These are phyloP conservation scores for Aureobasidium subglaciale DNA, from an alignment of 2,329 filamentous ascomycete genomes.

Conservation along the genomic window DNA sequence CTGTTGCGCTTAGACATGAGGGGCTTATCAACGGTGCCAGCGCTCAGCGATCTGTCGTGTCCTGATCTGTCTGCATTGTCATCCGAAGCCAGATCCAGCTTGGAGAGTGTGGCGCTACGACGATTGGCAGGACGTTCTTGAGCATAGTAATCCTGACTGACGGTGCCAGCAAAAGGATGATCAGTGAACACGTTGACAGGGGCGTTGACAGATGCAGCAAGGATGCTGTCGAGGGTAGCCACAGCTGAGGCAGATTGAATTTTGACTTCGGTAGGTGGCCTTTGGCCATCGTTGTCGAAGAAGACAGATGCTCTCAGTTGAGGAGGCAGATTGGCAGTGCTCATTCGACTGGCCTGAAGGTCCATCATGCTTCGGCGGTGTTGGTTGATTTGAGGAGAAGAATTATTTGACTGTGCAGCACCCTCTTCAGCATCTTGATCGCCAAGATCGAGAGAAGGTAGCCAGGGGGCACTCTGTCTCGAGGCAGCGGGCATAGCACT, in stretches of 20 bases:
- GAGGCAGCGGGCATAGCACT: slow-evolving; percentile 53
- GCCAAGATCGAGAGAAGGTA: slow-evolving; percentile 22
- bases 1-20: slow-evolving; percentile 24
- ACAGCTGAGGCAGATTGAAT: slow-evolving; percentile 73
- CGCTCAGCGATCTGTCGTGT: slow-evolving; percentile 13
- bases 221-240: slow-evolving; percentile 80
- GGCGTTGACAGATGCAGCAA: slow-evolving; percentile 80
- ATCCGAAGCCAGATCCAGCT: not conserved
- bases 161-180: slow-evolving; percentile 70
- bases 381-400: slow-evolving; percentile 18
- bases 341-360: slow-evolving; percentile 13
- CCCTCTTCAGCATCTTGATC: not conserved
- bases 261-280: slow-evolving; percentile 44
- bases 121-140: slow-evolving; percentile 27
- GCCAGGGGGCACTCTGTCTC: slow-evolving; percentile 46
- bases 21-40: slow-evolving; percentile 14
- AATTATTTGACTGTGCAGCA: slow-evolving; percentile 15
- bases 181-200: slow-evolving; percentile 90
- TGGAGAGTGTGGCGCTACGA: slow-evolving; percentile 15
- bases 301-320: slow-evolving; percentile 86
- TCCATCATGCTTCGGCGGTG: slow-evolving; percentile 33
- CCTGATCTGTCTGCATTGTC: slow-evolving; percentile 6
- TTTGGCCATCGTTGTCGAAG: slow-evolving; percentile 55
- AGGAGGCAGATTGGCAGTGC: slow-evolving; percentile 58
- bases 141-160: slow-evolving; percentile 70